Evolutionary conservation across 2,329 filamentous ascomycete genomes (phyloP), one percentile per base, ranked within the genome.

Genomic region (Zymoseptoria passerinii): DNA sequence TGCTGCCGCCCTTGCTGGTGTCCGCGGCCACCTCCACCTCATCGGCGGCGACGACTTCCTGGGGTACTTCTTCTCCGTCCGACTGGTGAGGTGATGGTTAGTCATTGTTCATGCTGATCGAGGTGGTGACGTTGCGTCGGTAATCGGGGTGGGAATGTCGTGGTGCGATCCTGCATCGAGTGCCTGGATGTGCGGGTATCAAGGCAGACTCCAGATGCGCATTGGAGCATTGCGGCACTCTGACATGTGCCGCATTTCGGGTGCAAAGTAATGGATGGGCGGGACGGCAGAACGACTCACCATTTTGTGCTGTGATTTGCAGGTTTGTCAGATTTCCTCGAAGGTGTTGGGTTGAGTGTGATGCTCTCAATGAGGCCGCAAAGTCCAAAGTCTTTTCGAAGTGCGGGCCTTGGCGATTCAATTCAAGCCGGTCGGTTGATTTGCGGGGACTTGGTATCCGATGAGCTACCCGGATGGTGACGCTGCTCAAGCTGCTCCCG

Each of bases 41-140:
- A 72, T 86, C 84, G 74, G 82, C 79, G 76, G 88, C 85, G 75
- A 79, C 77, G 75, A 84, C 91, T 76, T 89, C 88, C 59, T 71
- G 78, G 80, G 85, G 88, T 80, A 87, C 91, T 88, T 97, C 92
- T 96, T 97, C 94, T 97, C 92, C 92, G 91, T 97, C 92, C 91
- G 92, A 97, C 94, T 96, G 69, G 2, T 63, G 56, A 28, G 28
- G 35, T 48, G 48, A 49, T 55, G 61, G 64, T 67, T 62, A 68
- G 63, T 60, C 54, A 23, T 19, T 40, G 56, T 20, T 18, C 49
- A 20, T 27, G 16, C 4, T 10, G 10, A 8, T 20, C 49, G 5
- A 16, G 5, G 8, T 23, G n/a, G 16, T 23, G 8, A 20, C 20
- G 16, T 10, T 6, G n/a, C 10, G 16, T 40, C 35, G 23, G 35